A percentile compares a stretch with the other conserved stretches of the same genome.
phyloP scores from a whole-genome alignment of 805 yeast genomes.

The Cyberlindnera amylophila region DNA sequence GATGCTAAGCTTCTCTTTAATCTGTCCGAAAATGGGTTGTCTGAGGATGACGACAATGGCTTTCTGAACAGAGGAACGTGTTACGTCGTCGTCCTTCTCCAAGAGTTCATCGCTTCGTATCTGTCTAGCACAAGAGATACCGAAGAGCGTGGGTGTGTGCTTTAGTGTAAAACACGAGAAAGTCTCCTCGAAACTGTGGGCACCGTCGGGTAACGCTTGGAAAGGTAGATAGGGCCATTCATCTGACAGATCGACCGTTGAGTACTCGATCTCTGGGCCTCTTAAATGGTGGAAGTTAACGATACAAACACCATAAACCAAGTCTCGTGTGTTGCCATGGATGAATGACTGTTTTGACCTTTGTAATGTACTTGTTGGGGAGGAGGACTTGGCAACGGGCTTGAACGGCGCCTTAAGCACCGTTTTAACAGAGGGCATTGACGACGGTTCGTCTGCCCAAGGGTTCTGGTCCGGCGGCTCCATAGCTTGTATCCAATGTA shows the following conservation, averaged over 20 bases:
- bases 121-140: conserved; percentile 90
- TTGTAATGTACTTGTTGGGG: neutral
- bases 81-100: conserved; percentile 56
- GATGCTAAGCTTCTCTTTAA: conserved; percentile 85
- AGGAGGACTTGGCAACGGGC: neutral
- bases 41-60: conserved; percentile 82
- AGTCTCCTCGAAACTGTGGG: conserved; percentile 90
- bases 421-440: neutral
- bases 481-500: neutral
- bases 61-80: conserved; percentile 87
- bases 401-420: neutral
- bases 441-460: conserved; percentile 19
- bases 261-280: conserved; percentile 94
- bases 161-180: conserved; percentile 85
- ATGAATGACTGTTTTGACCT: conserved; percentile 21
- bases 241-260: conserved; percentile 27
- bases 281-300: conserved; percentile 90
- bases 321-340: conserved; percentile 20
- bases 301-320: conserved; percentile 79
- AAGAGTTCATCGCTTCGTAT: conserved; percentile 58
- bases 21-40: conserved; percentile 83
- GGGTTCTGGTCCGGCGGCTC: conserved; percentile 17
- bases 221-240: conserved; percentile 89
- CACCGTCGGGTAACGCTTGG: conserved; percentile 95
- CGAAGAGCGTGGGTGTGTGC: conserved; percentile 76